phyloP scores from a whole-genome alignment of 352 stramenopile genomes.

The Pythium rishiriense region DNA sequence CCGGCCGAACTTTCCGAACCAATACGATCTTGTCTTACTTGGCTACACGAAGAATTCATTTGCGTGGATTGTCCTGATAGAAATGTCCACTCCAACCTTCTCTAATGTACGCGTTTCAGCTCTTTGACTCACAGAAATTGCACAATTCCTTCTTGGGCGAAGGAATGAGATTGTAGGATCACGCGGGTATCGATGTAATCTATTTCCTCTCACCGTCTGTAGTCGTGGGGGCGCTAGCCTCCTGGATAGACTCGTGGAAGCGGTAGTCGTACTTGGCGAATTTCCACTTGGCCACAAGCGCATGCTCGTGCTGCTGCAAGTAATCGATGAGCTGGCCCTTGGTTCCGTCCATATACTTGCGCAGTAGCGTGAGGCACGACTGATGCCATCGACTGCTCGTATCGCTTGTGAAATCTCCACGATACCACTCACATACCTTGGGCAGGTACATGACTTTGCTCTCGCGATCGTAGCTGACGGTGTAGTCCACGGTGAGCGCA shows the following conservation, averaged over 20 bases:
- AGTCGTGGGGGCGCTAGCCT: slow-evolving; percentile 1
- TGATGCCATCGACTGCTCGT: slow-evolving; percentile 21
- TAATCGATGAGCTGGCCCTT: slow-evolving; percentile 43
- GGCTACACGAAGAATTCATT: too few relatives aligned
- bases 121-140: neutral
- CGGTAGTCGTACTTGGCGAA: slow-evolving; percentile 55
- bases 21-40: too few relatives aligned
- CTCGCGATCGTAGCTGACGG: slow-evolving; percentile 49
- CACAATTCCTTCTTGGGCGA: neutral
- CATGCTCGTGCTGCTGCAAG: slow-evolving; percentile 33
- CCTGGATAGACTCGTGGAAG: slow-evolving; percentile 42
- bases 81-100: too few relatives aligned
- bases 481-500: slow-evolving; percentile 31
- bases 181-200: neutral
- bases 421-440: slow-evolving; percentile 63
- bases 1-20: too few relatives aligned
- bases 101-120: too few relatives aligned
- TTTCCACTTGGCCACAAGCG: slow-evolving; percentile 46
- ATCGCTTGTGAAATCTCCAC: slow-evolving; percentile 39
- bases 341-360: slow-evolving; percentile 33
- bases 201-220: neutral
- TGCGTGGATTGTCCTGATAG: too few relatives aligned
- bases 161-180: too few relatives aligned
- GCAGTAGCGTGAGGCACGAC: slow-evolving; percentile 33
- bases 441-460: slow-evolving; percentile 46